Base-by-base conservation (phyloP, 495 filamentous ascomycete genomes). In the Neurospora sp. region DNA sequence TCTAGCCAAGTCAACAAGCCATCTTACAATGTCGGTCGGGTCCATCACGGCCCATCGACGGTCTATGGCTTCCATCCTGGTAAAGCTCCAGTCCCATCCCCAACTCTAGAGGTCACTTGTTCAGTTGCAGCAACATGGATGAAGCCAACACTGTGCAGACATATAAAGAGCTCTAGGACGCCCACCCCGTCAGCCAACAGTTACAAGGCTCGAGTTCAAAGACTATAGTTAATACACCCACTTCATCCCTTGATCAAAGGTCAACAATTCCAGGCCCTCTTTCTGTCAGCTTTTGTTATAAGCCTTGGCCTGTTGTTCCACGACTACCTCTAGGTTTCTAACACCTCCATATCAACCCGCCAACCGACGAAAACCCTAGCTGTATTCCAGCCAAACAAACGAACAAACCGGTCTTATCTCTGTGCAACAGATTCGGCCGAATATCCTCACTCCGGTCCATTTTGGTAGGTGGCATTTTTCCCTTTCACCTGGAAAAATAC, bases 351-450 rank as follows among this genome's bases (percentile, higher is more conserved):
- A 71, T 48, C 74, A 31, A 69, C 27, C 39, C 69, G 39, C 40
- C 39, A 71, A 22, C 40, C 70, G 40, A 65, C 37, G 27, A 71
- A n/a, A 65, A 9, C 68, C 22, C 39, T 41, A 70, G 65, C 72
- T 68, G 70, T 71, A 44, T 71, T 69, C 45, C 75, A 78, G 72
- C 79, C 76, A 75, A 72, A 75, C 75, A 75, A 68, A 72, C 70
- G 44, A 31, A 72, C 70, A 69, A 31, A 37, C 71, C 44, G 70
- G n/a, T 72, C 75, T 77, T 79, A 78, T 79, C 77, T 81, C 70
- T 74, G 76, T 77, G 68, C 74, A 61, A 76, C 72, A 68, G 27
- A 35, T 27, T 18, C 27, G 27, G 27, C 53, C 14, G 53, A 65
- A 35, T 35, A 65, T 65, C 14, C 53, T 65, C 53, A 65, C 12